Base-by-base conservation (phyloP, 2,329 filamentous ascomycete species). In the Plectosphaerella sp. region DNA sequence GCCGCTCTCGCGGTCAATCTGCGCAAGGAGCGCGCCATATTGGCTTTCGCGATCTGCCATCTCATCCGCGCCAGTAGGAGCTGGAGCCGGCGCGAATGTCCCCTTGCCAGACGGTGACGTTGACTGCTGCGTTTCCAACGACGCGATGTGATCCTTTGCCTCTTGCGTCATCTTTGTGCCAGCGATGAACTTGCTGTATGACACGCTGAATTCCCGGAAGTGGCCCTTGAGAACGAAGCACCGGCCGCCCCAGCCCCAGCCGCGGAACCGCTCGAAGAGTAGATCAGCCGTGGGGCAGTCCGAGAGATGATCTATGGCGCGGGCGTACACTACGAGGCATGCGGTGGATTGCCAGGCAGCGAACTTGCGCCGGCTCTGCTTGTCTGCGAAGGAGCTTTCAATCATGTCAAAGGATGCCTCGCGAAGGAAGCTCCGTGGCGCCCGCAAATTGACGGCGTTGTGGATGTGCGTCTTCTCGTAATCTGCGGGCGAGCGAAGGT, bases 221-320 rank as follows among this genome's bases (percentile, higher is more conserved):
- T 79, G 76, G 0, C 79, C 79, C 58, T 81, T 81, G 35, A 83
- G 68, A 8, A 82, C 67, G 58, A 82, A 82, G 53, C 71, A 76
- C 41, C 74, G 72, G 2, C 79, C 79, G 1, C 57, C 55, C 79
- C 79, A 83, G 20, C 73, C 75, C 57, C 72, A 69, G 15, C 62
- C 61, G 48, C 65, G 72, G 49, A 83, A 68, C 54, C 77, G 78
- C 39, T 70, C 62, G 18, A 72, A 61, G 3, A 83, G 59, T 0
- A 71, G 63, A 14, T 72, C 70, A 3, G 78, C 77, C 2, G 72
- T 62, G 1, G 78, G 78, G 39, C 77, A 79, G 53, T 81, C 77
- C 71, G 74, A 76, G 1, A 72, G 59, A 46, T 70, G 75, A 50
- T 81, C 77, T 12, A 78, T 61, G 2, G 73, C 70, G 14, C 75